Percentiles rank a stretch among this genome's conserved stretches.
These are phyloP conservation scores for Pythium brachiatum DNA, from an alignment of 352 stramenopile species.

Conservation along the genomic window DNA sequence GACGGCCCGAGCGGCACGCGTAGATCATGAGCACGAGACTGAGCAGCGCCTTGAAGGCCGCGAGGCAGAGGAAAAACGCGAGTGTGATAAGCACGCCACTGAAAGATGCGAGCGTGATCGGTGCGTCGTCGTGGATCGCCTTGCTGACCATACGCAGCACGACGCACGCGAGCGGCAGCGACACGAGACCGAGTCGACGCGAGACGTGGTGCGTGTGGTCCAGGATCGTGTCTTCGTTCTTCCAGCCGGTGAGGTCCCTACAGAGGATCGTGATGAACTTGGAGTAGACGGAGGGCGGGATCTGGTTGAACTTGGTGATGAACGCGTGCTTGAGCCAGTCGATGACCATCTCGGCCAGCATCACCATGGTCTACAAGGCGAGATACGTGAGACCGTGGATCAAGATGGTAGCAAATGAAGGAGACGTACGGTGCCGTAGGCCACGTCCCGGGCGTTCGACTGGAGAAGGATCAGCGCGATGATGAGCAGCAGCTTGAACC, in stretches of 20 bases:
- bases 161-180: slow-evolving; percentile 94
- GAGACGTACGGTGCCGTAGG: slow-evolving; percentile 66
- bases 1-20: slow-evolving; percentile 53
- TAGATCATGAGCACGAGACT: slow-evolving; percentile 82
- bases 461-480: slow-evolving; percentile 94
- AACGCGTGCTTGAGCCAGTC: slow-evolving; percentile 99
- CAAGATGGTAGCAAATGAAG: not conserved
- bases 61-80: slow-evolving; percentile 69
- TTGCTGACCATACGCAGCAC: slow-evolving; percentile 83
- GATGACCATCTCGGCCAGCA: slow-evolving; percentile 92
- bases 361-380: slow-evolving; percentile 73
- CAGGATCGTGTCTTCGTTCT: slow-evolving; percentile 88
- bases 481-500: slow-evolving; percentile 98
- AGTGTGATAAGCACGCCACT: slow-evolving; percentile 48
- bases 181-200: slow-evolving; percentile 91
- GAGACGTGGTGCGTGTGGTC: slow-evolving; percentile 95
- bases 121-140: slow-evolving; percentile 38
- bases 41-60: slow-evolving; percentile 74
- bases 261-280: slow-evolving; percentile 95
- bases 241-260: slow-evolving; percentile 93
- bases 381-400: not conserved
- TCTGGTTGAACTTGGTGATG: slow-evolving; percentile 99
- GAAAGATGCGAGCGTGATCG: slow-evolving; percentile 35
- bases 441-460: slow-evolving; percentile 66
- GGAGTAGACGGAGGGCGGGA: slow-evolving; percentile 92